Evolutionary conservation across 2,329 filamentous ascomycete species (phyloP).

Genomic region (Claviceps capensis): DNA sequence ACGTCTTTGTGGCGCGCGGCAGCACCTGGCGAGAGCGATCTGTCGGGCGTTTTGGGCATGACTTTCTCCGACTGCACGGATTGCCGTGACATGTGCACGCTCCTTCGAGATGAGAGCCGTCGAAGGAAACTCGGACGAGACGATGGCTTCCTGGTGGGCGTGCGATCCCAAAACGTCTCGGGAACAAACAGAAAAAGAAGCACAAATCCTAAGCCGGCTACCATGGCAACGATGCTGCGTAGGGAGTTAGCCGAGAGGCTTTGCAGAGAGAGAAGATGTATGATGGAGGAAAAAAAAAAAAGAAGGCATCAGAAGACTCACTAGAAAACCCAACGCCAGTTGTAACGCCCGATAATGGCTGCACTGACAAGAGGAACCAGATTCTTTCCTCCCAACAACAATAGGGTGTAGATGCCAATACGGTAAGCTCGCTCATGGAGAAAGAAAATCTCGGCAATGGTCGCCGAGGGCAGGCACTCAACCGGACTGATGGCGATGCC

Average conservation of each 20-base stretch:
- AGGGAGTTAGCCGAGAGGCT: constrained; percentile 6
- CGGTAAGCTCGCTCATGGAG: constrained; percentile 87
- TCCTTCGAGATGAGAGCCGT: constrained; percentile 30
- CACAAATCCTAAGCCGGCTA: constrained; percentile 56
- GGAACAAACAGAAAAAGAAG: constrained; percentile 84
- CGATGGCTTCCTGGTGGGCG: constrained; percentile 36
- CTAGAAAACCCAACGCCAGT: constrained; percentile 90
- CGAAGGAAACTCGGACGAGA: constrained; percentile 33
- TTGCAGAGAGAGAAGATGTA: neutral
- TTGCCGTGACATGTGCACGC: constrained; percentile 6
- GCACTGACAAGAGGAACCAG: constrained; percentile 78
- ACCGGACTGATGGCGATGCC: constrained; percentile 81
- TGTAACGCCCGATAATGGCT: constrained; percentile 60
- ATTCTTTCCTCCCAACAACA: constrained; percentile 85
- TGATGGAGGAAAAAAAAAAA: neutral
- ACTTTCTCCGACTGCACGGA: neutral
- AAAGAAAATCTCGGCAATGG: constrained; percentile 93
- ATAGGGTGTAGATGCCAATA: constrained; percentile 81
- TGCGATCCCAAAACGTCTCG: constrained; percentile 90
- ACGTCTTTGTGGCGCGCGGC: constrained; percentile 14
- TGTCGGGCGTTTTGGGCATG: constrained; percentile 5
- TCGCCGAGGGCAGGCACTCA: constrained; percentile 84
- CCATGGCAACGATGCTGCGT: constrained; percentile 64
- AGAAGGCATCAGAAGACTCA: constrained; percentile 23
- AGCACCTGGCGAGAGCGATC: constrained; percentile 9